Evolutionary conservation across 2,329 filamentous ascomycete species (phyloP), one percentile per base, ranked within the genome.

Genomic region (Aspergillus felis): DNA sequence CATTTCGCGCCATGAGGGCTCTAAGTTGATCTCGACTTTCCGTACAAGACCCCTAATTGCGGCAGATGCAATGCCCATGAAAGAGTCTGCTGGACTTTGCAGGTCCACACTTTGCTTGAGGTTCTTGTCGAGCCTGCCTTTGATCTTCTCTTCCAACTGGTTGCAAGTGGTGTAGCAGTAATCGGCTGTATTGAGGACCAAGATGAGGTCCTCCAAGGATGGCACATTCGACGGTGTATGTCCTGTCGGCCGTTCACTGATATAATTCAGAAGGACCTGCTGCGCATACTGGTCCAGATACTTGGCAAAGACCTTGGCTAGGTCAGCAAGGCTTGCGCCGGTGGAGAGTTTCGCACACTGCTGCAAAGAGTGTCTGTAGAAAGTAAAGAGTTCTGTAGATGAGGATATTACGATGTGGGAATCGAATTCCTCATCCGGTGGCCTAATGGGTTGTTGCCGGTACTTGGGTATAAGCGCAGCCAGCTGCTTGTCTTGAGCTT

Each of bases 321-420:
- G 78, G 63, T 99, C 93, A 10, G 95, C 81, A 46, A 99, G 78
- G 44, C 91, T 86, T 55, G 89, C 87, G n/a, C 92, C 90, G 0
- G 93, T 97, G 0, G 94, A 97, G 1, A 99, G 82, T 73, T 97
- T 97, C 3, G 94, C 92, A 74, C 94, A 99, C 76, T 99, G 94
- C 3, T 92, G 91, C 38, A 99, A 78, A 0, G 91, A 93, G 58
- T 93, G 84, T 60, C 96, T 91, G 77, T 99, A 99, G 71, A 97
- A 96, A 68, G 96, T 91, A 76, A 99, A 99, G 0, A 99, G 84
- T 71, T 99, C 94, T 49, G 96, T 97, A 3, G 94, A 96, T 0
- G 94, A 97, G 1, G 89, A 82, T 57, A 97, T 93, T 56, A 99
- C 93, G 48, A 91, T 87, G 71, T 96, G 91, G 0, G 90, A 82